Percentiles rank a stretch among this genome's conserved stretches.
Conservation (phyloP, 2,329 filamentous ascomycete genomes). For the Thelonectria rubi region DNA sequence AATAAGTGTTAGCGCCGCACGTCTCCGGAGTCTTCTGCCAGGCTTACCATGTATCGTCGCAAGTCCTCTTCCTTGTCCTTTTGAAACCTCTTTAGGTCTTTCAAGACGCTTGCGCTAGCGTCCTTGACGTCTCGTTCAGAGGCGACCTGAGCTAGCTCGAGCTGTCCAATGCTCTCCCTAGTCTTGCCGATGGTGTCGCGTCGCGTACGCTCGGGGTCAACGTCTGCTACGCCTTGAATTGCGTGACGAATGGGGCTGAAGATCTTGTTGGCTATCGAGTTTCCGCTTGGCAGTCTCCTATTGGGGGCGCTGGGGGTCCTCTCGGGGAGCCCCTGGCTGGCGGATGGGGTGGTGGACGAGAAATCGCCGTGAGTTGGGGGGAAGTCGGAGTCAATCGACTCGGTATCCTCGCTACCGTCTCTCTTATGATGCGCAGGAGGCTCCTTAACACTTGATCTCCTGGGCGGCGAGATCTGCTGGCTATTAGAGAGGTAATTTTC, state of each 20-base stretch:
- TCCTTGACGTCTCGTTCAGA: constrained; percentile 93
- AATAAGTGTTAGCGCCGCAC: constrained; percentile 33
- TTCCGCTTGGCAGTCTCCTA: constrained; percentile 84
- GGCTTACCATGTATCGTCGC: constrained; percentile 90
- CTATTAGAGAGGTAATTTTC: constrained; percentile 88
- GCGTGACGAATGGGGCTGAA: constrained; percentile 96
- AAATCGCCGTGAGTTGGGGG: constrained; percentile 85
- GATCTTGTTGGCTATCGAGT: constrained; percentile 91
- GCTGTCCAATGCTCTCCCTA: constrained; percentile 81
- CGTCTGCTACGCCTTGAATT: constrained; percentile 94
- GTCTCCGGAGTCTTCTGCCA: neutral
- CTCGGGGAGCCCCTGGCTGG: constrained; percentile 75
- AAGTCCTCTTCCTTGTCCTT: constrained; percentile 95
- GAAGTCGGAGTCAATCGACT: constrained; percentile 95
- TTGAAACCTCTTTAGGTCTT: constrained; percentile 93
- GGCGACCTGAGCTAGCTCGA: constrained; percentile 90
- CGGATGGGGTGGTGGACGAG: constrained; percentile 70
- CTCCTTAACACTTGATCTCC: constrained; percentile 71
- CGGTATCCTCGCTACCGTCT: constrained; percentile 78
- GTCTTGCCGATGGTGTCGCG: constrained; percentile 97
- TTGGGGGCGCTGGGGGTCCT: constrained; percentile 62
- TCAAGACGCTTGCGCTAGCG: constrained; percentile 86
- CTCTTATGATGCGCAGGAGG: constrained; percentile 58
- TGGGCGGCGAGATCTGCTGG: constrained; percentile 68
- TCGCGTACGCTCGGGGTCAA: constrained; percentile 91